phyloP scores from a whole-genome alignment of 768 basidiomycete species.

The Rubroboletus pulcherrimus region DNA sequence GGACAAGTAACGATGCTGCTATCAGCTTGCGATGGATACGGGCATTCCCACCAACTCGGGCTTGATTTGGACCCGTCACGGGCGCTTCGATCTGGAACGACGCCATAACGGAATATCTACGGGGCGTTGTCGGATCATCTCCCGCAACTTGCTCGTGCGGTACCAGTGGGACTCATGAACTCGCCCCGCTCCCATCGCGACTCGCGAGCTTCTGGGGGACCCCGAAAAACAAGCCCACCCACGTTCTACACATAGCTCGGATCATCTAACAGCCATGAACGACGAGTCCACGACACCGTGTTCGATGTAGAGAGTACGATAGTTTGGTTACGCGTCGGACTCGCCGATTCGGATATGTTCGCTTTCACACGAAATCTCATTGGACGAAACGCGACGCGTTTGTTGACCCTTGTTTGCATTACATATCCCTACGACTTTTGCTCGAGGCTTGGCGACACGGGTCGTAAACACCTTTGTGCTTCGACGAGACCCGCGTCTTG shows the following conservation, averaged over 20 bases:
- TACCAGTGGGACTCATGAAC: not conserved
- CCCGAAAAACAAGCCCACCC: not conserved
- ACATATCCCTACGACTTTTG: not conserved
- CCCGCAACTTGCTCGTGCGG: not conserved
- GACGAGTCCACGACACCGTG: not conserved
- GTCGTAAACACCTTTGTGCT: not conserved
- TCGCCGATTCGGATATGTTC: not conserved
- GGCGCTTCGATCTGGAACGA: not conserved
- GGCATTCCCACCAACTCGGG: conserved; percentile 1
- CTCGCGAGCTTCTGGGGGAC: not conserved
- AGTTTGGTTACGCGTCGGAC: no score
- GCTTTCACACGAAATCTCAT: conserved; percentile 3
- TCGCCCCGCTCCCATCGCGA: not conserved
- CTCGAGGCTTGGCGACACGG: not conserved
- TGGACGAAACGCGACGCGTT: conserved; percentile 29
- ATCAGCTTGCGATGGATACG: not conserved
- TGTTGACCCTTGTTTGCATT: conserved; percentile 28
- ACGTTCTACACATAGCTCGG: not conserved
- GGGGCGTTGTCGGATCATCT: not conserved
- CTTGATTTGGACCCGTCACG: not conserved
- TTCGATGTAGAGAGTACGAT: not conserved
- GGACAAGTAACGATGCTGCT: not conserved
- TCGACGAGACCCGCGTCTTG: conserved; percentile 3
- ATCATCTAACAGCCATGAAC: not conserved
- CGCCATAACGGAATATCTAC: not conserved